Percentiles rank a stretch among this genome's conserved stretches.
Evolutionary conservation across 495 filamentous ascomycete species (phyloP).

Genomic region (Hypoxylon lienhwacheense): DNA sequence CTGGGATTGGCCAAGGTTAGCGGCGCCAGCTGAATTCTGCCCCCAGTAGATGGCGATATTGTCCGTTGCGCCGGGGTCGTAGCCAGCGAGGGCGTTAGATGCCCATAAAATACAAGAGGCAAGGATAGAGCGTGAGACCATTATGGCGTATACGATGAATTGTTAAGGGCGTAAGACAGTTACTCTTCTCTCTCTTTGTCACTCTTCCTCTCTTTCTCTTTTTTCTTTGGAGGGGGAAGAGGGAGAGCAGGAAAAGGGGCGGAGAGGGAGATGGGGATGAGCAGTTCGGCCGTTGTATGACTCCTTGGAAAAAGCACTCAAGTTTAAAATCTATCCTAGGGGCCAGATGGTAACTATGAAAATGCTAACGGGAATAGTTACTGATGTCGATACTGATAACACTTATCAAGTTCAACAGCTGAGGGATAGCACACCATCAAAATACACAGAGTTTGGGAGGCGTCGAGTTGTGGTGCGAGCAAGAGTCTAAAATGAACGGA

Average conservation of each 20-base stretch:
- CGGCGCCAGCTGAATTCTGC: conserved; percentile 33
- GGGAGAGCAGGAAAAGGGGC: background rate
- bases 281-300: too few relatives aligned
- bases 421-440: conserved; percentile 2
- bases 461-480: background rate
- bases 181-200: background rate
- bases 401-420: background rate
- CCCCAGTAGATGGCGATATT: conserved; percentile 68
- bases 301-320: too few relatives aligned
- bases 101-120: conserved; percentile 10
- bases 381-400: background rate
- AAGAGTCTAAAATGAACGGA: conserved; percentile 3
- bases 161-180: background rate
- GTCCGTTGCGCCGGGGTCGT: conserved; percentile 50
- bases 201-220: background rate
- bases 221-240: too few relatives aligned
- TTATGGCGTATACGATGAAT: background rate
- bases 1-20: conserved; percentile 15
- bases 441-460: conserved; percentile 15
- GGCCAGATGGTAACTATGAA: background rate
- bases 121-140: conserved; percentile 1
- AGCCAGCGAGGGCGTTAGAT: conserved; percentile 42
- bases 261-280: too few relatives aligned
- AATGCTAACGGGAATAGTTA: conserved; percentile 1
- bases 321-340: too few relatives aligned